Conservation (phyloP, 169 alveolate genomes). For the Plasmodium chabaudi region DNA sequence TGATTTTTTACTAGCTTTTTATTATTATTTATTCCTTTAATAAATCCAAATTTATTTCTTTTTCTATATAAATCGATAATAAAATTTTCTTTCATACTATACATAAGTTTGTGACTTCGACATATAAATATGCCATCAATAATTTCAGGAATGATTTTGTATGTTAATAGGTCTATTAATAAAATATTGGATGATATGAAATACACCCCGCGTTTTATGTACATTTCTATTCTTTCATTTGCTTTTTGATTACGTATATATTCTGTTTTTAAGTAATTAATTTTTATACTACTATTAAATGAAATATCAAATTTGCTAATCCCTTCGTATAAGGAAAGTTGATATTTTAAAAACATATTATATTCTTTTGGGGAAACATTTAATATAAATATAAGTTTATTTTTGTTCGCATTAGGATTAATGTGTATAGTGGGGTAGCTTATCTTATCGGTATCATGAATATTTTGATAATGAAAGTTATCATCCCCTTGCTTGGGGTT, state of each 20-base stretch:
- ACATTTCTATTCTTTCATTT: conserved; percentile 68
- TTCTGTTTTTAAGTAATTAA: conserved; percentile 65
- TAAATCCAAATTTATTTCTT: conserved; percentile 73
- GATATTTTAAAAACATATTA: conserved; percentile 56
- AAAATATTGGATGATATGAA: conserved; percentile 68
- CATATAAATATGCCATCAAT: conserved; percentile 75
- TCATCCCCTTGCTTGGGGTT: neutral
- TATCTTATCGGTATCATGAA: neutral
- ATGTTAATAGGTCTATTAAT: conserved; percentile 68
- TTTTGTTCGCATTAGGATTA: neutral
- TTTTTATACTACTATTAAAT: conserved; percentile 36
- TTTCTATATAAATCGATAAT: conserved; percentile 67
- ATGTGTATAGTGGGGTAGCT: neutral
- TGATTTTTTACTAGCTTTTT: conserved; percentile 49
- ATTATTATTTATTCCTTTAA: conserved; percentile 69
- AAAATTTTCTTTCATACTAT: conserved; percentile 52
- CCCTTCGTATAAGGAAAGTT: conserved; percentile 24
- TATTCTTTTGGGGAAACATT: conserved; percentile 72
- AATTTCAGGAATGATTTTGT: conserved; percentile 75
- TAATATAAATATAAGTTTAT: conserved; percentile 56
- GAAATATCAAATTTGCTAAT: conserved; percentile 30
- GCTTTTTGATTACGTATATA: conserved; percentile 65
- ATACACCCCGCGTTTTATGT: conserved; percentile 68
- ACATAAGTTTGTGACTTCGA: conserved; percentile 55
- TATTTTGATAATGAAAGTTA: neutral